A percentile compares a stretch with the other conserved stretches of the same genome.
These are phyloP conservation scores for Volvox africanus DNA, from an alignment of 139 green algal species.

Conservation along the genomic window DNA sequence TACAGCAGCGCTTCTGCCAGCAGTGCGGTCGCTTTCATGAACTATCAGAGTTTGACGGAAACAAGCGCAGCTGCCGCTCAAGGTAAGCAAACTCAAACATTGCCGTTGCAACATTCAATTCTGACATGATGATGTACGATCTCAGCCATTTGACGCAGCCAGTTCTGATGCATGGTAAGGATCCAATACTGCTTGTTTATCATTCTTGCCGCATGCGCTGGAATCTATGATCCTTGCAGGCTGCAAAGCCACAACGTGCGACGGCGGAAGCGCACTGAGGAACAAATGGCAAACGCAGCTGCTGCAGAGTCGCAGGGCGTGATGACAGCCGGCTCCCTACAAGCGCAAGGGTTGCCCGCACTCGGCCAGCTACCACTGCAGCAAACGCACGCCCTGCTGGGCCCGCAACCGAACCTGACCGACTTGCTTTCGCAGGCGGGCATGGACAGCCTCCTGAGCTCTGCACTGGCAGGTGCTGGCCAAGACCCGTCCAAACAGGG, in stretches of 20 bases:
- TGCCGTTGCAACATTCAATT: too few relatives aligned
- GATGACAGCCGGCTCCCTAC: not conserved
- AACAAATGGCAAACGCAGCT: slow-evolving; percentile 19
- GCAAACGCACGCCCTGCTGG: slow-evolving; percentile 16
- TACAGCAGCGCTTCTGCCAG: slow-evolving; percentile 89
- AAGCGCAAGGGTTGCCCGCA: not conserved
- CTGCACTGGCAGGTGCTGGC: not conserved
- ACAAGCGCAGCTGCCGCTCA: slow-evolving; percentile 84
- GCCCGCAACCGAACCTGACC: not conserved
- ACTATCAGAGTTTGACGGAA: slow-evolving; percentile 84
- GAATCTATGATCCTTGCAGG: not conserved
- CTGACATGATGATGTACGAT: not conserved
- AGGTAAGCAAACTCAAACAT: slow-evolving; percentile 44
- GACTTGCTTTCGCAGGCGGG: not conserved
- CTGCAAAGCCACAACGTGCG: slow-evolving; percentile 45
- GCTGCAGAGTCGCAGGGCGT: not conserved
- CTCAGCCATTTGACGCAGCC: not conserved
- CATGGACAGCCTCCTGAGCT: slow-evolving; percentile 18
- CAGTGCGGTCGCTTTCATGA: slow-evolving; percentile 89
- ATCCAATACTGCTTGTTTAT: not conserved
- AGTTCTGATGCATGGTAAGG: too few relatives aligned
- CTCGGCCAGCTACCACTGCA: slow-evolving; percentile 2
- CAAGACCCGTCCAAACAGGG: slow-evolving; percentile 3
- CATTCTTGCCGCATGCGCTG: not conserved
- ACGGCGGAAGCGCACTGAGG: slow-evolving; percentile 44